Percentiles rank a stretch among this genome's conserved stretches.
phyloP scores from a whole-genome alignment of 2,329 filamentous ascomycete species.

The Trichophyton simii region DNA sequence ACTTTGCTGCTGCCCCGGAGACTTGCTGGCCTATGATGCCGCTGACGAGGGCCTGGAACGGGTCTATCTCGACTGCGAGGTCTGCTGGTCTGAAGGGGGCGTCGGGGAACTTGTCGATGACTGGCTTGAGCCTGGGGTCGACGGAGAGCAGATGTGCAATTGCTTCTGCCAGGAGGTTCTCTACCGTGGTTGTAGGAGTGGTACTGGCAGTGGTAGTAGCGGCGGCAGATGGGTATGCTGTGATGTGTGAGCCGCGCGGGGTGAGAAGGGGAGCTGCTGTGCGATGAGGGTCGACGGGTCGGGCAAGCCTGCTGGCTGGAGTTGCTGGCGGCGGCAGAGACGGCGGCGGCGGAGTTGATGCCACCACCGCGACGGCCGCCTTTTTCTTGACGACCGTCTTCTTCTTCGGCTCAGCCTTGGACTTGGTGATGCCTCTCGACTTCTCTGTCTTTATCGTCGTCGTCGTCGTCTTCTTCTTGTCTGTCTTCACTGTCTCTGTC shows the following conservation, averaged over 20 bases:
- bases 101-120: slow-evolving; percentile 67
- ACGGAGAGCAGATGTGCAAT: slow-evolving; percentile 59
- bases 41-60: slow-evolving; percentile 69
- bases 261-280: slow-evolving; percentile 40
- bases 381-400: too few relatives aligned
- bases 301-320: slow-evolving; percentile 24
- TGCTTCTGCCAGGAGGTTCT: slow-evolving; percentile 61
- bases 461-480: too few relatives aligned
- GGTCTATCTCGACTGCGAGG: slow-evolving; percentile 73
- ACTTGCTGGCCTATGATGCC: slow-evolving; percentile 96
- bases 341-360: slow-evolving; percentile 8
- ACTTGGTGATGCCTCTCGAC: not conserved
- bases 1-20: slow-evolving; percentile 76
- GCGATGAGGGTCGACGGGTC: slow-evolving; percentile 36
- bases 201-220: slow-evolving; percentile 22
- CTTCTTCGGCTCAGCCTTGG: not conserved
- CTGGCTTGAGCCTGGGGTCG: slow-evolving; percentile 56
- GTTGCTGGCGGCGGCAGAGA: slow-evolving; percentile 6
- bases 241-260: slow-evolving; percentile 33
- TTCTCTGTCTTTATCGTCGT: not conserved
- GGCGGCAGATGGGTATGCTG: slow-evolving; percentile 35
- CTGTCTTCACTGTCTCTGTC: not conserved
- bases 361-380: not conserved
- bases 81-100: slow-evolving; percentile 68
- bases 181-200: slow-evolving; percentile 48